These are phyloP conservation scores for Adenanthera pavonina DNA, from an alignment of 306 rosid species.

Conservation along the genomic window DNA sequence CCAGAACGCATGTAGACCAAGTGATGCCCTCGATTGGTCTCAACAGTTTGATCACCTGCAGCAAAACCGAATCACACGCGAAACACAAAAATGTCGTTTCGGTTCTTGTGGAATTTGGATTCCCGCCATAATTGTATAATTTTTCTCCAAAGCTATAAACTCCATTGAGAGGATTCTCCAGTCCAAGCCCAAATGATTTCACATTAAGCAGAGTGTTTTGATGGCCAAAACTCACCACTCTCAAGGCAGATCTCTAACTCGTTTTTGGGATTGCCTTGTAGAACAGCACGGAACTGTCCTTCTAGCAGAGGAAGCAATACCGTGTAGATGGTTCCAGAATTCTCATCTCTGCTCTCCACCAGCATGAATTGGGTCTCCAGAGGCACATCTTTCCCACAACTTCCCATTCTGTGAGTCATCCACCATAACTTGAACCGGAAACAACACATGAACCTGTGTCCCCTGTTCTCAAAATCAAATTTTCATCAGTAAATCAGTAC, in stretches of 20 bases:
- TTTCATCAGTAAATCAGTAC: too few species aligned
- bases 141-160: neutral
- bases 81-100: conserved; percentile 56
- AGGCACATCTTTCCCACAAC: conserved; percentile 82
- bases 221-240: conserved; percentile 82
- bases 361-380: conserved; percentile 93
- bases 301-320: conserved; percentile 92
- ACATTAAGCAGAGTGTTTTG: neutral
- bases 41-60: conserved; percentile 86
- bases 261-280: conserved; percentile 85
- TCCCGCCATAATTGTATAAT: neutral
- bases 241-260: conserved; percentile 85
- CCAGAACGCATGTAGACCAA: conserved; percentile 90
- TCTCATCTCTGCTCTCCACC: conserved; percentile 68
- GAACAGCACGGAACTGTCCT: conserved; percentile 88
- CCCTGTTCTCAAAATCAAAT: conserved; percentile 51
- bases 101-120: conserved; percentile 48
- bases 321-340: conserved; percentile 68
- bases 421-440: conserved; percentile 97
- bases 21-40: conserved; percentile 83
- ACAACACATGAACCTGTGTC: conserved; percentile 74
- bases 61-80: conserved; percentile 78
- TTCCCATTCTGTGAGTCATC: conserved; percentile 98
- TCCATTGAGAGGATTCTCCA: neutral
- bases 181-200: neutral